Evolutionary conservation across 2,329 filamentous ascomycete species (phyloP), one percentile per base, ranked within the genome.

Genomic region (Diaporthe sp.): DNA sequence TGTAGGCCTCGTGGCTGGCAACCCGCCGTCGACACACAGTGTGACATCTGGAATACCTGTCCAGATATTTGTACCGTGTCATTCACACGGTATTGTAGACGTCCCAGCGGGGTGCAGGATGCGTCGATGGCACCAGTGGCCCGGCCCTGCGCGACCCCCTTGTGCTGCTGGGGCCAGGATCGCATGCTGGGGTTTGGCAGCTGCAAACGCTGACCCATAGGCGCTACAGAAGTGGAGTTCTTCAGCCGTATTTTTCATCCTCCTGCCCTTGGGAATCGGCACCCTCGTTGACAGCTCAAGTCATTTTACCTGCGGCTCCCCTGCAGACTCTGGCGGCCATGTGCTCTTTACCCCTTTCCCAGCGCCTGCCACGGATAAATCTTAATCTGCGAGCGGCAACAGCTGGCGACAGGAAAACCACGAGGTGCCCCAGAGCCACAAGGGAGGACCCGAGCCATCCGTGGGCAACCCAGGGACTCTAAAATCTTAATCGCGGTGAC

Each of bases 391-490:
- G 47, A 68, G 47, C 61, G 63, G 63, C 63, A 32, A 53, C 32
- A 37, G 32, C 44, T 68, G 47, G 47, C n/a, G n/a, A 68, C n/a
- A 37, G 32, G n/a, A 53, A 50, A 39, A 68, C 32, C 47, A 68
- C 47, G 63, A 68, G 63, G 44, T 15, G 13, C 32, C 61, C 63
- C 63, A 35, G 39, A 19, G 44, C 37, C 61, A 59, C 63, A 68
- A 68, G 70, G 73, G 70, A 75, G 70, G 70, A 75, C 69, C 73
- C 70, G 73, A 72, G 70, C 63, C 70, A 75, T 72, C 70, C 70
- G 70, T 65, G 59, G 53, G 68, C 47, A 50, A 58, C 44, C 59
- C 70, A 65, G 70, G 70, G 19, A 56, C 59, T 66, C 30, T 32
- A 65, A 65, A 72, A 72, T 51, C 70, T 63, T 70, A 70, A 39